Base-by-base conservation (phyloP, 1,284 basidiomycete species). In the Trametes hirsuta region DNA sequence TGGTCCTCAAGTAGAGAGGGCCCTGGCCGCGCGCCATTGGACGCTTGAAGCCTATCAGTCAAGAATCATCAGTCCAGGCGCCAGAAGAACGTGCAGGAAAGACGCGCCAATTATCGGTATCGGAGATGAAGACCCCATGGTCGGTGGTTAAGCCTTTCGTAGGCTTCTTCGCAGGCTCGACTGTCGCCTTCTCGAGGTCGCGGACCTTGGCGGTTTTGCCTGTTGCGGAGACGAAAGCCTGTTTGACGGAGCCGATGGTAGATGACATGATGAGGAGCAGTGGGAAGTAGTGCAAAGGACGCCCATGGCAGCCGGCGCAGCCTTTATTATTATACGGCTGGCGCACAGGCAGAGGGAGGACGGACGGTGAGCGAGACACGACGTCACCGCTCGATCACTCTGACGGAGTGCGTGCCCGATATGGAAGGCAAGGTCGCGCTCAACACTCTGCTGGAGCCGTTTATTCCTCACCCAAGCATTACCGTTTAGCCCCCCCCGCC, bases 1-100 rank as follows among this genome's bases (percentile, higher is more conserved):
- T 88, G 85, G 67, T 90, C 88, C 68, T 90, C 88, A 14, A 90
- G 80, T 2, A 90, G 75, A 51, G 78, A 77, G 3, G 87, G 83
- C 0, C 86, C 88, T 3, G 76, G 70, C 47, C 68, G 62, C 22
- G 72, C 63, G 21, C 79, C 82, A 54, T 81, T 71, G 5, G 77
- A 69, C 12, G 79, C 80, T 69, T 81, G 84, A 37, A 88, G 73
- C 86, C 86, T 88, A 58, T 14, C 14, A 14, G 36, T 15, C 24
- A 50, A 21, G 39, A 36, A 25, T 35, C 34, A 39, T 60, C 53
- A 40, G 22, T 8, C 3, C 25, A 25, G 2, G 18, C 18, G 22
- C 5, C 2, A 1, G 15, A 22, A 22, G 6, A 45, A 39, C 39
- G 11, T 2, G 11, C 25, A 45, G n/a, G 4, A 35, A 12, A 12